phyloP scores from a whole-genome alignment of 257 asterid species.

The Nicotiana sylvestris region DNA sequence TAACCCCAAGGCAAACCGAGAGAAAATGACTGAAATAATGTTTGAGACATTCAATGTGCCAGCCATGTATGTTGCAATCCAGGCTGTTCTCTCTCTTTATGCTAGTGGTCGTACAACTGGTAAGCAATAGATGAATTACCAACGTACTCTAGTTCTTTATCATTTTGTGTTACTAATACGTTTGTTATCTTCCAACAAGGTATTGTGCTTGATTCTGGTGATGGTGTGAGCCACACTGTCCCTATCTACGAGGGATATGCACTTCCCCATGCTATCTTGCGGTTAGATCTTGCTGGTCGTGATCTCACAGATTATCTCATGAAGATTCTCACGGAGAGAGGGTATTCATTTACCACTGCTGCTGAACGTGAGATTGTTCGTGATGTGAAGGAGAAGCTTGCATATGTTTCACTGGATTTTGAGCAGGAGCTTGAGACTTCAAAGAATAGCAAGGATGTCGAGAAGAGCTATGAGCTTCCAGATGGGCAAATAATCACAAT shows the following conservation, averaged over 20 bases:
- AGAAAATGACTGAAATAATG: slow-evolving; percentile 18
- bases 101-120: slow-evolving; percentile 21
- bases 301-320: slow-evolving; percentile 7
- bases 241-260: not conserved
- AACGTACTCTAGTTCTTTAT: not conserved
- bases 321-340: slow-evolving; percentile 15
- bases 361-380: slow-evolving; percentile 23
- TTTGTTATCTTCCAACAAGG: not conserved
- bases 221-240: slow-evolving; percentile 2
- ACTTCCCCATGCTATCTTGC: slow-evolving; percentile 6
- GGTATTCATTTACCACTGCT: slow-evolving; percentile 19
- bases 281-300: slow-evolving; percentile 9
- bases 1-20: slow-evolving; percentile 19
- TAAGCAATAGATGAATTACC: not conserved
- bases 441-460: slow-evolving; percentile 9
- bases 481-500: slow-evolving; percentile 16
- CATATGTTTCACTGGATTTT: slow-evolving; percentile 6
- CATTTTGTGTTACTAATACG: not conserved
- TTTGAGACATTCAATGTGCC: slow-evolving; percentile 18
- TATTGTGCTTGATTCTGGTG: slow-evolving; percentile 8
- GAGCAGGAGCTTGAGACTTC: slow-evolving; percentile 14
- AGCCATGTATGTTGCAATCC: slow-evolving; percentile 21
- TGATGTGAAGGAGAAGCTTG: slow-evolving; percentile 15
- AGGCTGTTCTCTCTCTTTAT: slow-evolving; percentile 22
- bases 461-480: slow-evolving; percentile 10